Percentiles rank a stretch among this genome's conserved stretches.
Conservation (phyloP, 23 red algal species). For the Porphyridium purpureum region DNA sequence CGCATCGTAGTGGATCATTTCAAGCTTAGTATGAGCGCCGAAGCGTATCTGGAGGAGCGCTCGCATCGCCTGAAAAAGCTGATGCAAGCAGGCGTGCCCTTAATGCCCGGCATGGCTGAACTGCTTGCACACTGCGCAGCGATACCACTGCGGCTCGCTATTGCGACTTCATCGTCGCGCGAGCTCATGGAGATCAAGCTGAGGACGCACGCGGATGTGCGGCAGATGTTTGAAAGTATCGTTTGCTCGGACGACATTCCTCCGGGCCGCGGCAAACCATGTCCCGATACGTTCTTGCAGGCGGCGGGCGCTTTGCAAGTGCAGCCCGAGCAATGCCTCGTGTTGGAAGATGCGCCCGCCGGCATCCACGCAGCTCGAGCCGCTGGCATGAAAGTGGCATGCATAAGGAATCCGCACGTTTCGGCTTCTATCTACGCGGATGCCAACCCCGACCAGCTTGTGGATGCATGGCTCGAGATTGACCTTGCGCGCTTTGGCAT, state of each 20-base stretch:
- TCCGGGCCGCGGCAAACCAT: constrained; percentile 70
- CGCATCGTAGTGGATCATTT: no score
- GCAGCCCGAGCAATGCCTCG: constrained; percentile 31
- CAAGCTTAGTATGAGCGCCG: no score
- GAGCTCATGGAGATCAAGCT: constrained; percentile 14
- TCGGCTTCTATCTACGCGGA: no score
- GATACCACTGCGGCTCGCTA: constrained; percentile 2
- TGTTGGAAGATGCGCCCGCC: constrained; percentile 74
- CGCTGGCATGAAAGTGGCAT: constrained; percentile 85
- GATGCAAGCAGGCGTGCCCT: no score
- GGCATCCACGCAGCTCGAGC: constrained; percentile 38
- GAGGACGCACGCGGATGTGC: background rate
- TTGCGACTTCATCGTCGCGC: constrained; percentile 10
- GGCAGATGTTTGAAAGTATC: constrained; percentile 15
- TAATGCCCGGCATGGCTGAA: no score
- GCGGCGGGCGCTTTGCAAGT: constrained; percentile 40
- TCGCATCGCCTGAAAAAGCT: no score
- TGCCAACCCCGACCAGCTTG: no score
- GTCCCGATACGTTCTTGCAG: constrained; percentile 72
- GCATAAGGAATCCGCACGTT: no score
- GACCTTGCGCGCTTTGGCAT: no score
- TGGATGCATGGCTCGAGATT: no score
- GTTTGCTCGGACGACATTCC: constrained; percentile 9
- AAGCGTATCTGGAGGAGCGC: no score
- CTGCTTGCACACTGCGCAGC: background rate